Conservation (phyloP, 257 asterid genomes). For the Capsicum chinense region DNA sequence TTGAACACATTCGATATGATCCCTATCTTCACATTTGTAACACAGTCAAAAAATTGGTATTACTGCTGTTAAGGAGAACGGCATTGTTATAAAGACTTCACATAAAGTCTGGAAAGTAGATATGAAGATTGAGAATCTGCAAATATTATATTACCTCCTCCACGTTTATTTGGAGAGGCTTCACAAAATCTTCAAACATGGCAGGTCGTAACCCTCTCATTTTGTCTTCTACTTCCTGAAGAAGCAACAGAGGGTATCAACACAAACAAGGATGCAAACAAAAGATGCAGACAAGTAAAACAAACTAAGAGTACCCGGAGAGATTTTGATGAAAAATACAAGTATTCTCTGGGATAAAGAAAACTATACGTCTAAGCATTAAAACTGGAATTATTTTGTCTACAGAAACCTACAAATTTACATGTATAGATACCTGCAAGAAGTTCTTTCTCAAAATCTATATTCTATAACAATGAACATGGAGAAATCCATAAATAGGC, state of each 20-base stretch:
- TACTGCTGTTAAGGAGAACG: background rate
- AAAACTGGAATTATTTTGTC: background rate
- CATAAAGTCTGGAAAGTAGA: background rate
- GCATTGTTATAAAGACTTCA: background rate
- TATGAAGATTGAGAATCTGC: background rate
- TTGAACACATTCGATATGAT: constrained; percentile 7
- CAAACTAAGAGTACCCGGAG: background rate
- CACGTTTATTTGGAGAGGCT: constrained; percentile 76
- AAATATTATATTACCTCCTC: constrained; percentile 59
- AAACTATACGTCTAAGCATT: background rate
- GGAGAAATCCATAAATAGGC: background rate
- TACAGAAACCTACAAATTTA: background rate
- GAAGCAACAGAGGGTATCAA: constrained; percentile 31
- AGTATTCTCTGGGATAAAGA: background rate
- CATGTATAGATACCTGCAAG: background rate
- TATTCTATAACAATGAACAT: background rate
- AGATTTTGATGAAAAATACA: background rate
- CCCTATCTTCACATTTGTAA: background rate
- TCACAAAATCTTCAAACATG: constrained; percentile 92
- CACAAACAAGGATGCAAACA: constrained; percentile 23
- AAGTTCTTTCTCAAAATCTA: background rate
- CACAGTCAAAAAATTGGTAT: background rate
- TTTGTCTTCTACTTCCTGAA: constrained; percentile 90
- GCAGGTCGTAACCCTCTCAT: constrained; percentile 64
- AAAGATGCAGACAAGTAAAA: background rate